phyloP scores from a whole-genome alignment of 2,329 filamentous ascomycete species.

The Ceratocystis ficicola region DNA sequence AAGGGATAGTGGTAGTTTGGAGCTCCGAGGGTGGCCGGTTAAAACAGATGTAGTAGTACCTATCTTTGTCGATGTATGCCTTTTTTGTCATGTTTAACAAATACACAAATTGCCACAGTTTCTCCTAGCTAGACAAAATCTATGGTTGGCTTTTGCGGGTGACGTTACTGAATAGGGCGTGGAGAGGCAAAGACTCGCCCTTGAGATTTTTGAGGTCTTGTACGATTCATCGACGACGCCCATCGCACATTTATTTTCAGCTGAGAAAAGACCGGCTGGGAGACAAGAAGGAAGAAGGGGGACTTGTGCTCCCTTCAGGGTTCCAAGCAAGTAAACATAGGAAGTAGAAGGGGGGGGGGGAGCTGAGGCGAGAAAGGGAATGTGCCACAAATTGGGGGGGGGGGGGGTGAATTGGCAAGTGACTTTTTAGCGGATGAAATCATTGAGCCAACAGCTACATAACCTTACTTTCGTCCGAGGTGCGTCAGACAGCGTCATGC shows the following conservation, averaged over 20 bases:
- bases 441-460: neutral
- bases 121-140: neutral
- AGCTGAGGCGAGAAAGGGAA: neutral
- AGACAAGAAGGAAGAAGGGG: neutral
- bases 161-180: neutral
- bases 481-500: neutral
- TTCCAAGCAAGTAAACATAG: neutral
- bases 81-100: neutral
- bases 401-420: neutral
- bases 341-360: neutral
- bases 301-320: slow-evolving; percentile 8
- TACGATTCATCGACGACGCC: too few relatives aligned
- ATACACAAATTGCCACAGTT: neutral
- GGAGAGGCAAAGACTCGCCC: neutral
- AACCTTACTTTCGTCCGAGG: slow-evolving; percentile 1
- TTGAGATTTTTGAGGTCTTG: neutral
- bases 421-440: neutral
- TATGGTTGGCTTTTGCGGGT: neutral
- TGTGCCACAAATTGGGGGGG: neutral
- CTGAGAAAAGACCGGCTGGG: neutral
- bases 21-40: neutral
- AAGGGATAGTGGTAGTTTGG: neutral
- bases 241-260: slow-evolving; percentile 5
- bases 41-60: neutral
- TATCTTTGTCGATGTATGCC: neutral